Percentiles rank a stretch among this genome's conserved stretches.
Evolutionary conservation across 2,329 filamentous ascomycete species (phyloP).

Genomic region (Sporothrix variecibatus): DNA sequence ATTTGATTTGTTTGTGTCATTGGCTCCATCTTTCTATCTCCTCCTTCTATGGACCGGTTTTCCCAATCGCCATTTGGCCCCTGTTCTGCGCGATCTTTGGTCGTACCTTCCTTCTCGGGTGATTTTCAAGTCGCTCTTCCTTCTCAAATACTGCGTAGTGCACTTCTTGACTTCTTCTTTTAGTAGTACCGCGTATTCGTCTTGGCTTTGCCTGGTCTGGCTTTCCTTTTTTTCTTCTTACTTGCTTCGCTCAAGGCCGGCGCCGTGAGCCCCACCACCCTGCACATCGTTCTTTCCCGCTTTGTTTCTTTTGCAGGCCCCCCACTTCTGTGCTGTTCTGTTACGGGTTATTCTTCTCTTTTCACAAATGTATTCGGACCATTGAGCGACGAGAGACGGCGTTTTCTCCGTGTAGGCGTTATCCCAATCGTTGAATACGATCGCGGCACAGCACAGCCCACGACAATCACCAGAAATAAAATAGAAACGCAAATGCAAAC

Average conservation of each 20-base stretch:
- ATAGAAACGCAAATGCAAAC: not conserved
- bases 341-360: not conserved
- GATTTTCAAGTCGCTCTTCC: not conserved
- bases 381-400: not conserved
- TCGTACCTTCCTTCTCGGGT: slow-evolving; percentile 10
- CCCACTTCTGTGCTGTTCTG: not conserved
- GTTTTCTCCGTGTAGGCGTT: not conserved
- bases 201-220: not conserved
- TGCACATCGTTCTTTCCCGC: not conserved
- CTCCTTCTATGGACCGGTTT: not conserved
- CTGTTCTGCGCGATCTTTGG: not conserved
- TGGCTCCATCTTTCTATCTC: not conserved
- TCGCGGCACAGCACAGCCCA: not conserved
- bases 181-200: not conserved
- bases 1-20: not conserved
- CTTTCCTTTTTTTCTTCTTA: not conserved
- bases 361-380: not conserved
- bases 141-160: too few species aligned
- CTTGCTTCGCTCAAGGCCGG: not conserved
- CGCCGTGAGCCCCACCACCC: not conserved
- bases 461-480: not conserved
- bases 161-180: not conserved
- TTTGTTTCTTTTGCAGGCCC: not conserved
- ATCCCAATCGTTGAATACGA: not conserved
- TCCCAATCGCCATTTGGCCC: not conserved